Base-by-base conservation (phyloP, 257 asterid genomes). In the Fraxinus cuspidata region DNA sequence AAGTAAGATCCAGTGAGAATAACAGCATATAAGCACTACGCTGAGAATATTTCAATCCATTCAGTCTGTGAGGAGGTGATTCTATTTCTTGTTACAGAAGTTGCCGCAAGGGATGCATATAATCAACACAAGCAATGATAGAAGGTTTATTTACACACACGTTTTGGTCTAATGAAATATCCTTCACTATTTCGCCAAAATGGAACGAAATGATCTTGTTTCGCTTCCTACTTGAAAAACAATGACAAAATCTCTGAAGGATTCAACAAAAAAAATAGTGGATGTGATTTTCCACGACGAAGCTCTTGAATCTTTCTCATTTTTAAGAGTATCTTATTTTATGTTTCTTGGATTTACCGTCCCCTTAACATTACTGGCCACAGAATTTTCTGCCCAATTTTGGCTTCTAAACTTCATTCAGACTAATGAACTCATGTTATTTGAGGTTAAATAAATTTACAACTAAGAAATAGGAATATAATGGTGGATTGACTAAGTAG, bases 1-100 rank as follows among this genome's bases (percentile, higher is more conserved):
- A 42, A 65, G 40, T 81, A 27, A 83, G 77, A 42, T 79, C 72
- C 53, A 34, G 18, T 0, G 35, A 68, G 42, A 38, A 42, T 34
- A 63, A 68, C 47, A 76, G 44, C 29, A 27, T 27, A 42, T 18
- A 31, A 75, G 49, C 23, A 21, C 15, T 3, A 31, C 8, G 37
- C 63, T 66, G 4, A 60, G 12, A 65, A 28, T 47, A 11, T 27
- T 18, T 51, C 25, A 81, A 37, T 74, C 64, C 71, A 75, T 71
- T 19, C 38, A 27, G 68, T 51, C 71, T 75, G 27, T 25, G 56
- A 75, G 69, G 51, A 42, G 18, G 25, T 56, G 78, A 40, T 73
- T 56, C 42, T 72, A 18, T 72, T 70, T 28, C 49, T 63, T 9
- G 38, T 73, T 66, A n/a, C 64, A 23, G 12, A 74, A 63, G 72